Conservation (phyloP, 2,329 filamentous ascomycete species). For the Neofusicoccum umdonicola region DNA sequence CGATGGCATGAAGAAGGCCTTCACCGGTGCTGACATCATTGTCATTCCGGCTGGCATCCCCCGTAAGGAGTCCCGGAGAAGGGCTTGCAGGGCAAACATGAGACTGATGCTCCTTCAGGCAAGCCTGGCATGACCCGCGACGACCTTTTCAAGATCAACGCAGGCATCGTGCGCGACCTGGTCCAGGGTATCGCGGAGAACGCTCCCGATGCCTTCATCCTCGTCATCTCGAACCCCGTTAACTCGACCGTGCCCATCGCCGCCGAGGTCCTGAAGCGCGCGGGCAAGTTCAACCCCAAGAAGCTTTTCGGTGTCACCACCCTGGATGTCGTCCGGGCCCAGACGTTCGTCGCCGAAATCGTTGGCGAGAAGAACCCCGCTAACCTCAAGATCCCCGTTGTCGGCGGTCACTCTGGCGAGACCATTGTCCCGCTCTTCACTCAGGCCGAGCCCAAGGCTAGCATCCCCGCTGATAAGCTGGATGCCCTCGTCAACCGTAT, state of each 20-base stretch:
- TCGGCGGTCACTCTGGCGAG: conserved; percentile 96
- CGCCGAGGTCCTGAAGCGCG: conserved; percentile 91
- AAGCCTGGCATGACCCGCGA: conserved; percentile 99
- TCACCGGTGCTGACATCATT: conserved; percentile 92
- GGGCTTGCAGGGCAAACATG: background rate
- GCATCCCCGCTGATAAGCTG: conserved; percentile 85
- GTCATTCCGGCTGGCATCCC: conserved; percentile 98
- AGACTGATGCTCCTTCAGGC: conserved; percentile 54
- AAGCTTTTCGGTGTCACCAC: conserved; percentile 98
- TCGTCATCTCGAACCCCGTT: conserved; percentile 99
- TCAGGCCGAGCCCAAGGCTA: conserved; percentile 75
- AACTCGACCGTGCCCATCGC: conserved; percentile 98
- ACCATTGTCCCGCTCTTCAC: conserved; percentile 98
- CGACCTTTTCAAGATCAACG: conserved; percentile 99
- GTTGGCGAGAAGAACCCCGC: conserved; percentile 77
- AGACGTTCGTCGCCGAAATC: conserved; percentile 91
- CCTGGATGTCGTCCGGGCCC: conserved; percentile 94
- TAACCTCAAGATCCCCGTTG: conserved; percentile 82
- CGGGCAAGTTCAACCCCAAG: conserved; percentile 90
- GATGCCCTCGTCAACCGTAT: conserved; percentile 82
- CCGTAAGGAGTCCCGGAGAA: conserved; percentile 57
- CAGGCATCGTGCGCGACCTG: conserved; percentile 92
- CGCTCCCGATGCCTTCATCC: conserved; percentile 87
- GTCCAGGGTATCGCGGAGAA: conserved; percentile 84
- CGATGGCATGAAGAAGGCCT: conserved; percentile 77